These are phyloP conservation scores for Phaeotremella skinneri DNA, from an alignment of 768 basidiomycete species.

Conservation along the genomic window DNA sequence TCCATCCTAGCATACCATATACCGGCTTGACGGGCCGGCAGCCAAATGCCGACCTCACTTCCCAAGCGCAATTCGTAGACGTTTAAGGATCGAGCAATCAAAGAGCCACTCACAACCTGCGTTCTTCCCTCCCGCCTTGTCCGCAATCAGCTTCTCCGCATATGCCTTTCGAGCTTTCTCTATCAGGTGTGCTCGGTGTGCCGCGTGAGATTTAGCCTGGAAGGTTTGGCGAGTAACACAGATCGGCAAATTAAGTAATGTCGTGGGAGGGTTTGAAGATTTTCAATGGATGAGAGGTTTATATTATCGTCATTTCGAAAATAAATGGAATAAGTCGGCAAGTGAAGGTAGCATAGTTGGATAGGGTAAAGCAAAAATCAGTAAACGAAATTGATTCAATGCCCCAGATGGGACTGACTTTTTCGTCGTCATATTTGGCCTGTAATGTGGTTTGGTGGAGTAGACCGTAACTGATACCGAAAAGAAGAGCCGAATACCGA, in stretches of 20 bases:
- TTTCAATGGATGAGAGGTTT: conserved; percentile 10
- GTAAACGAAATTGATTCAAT: not conserved
- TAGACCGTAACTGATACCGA: conserved; percentile 87
- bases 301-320: not conserved
- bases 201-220: conserved; percentile 24
- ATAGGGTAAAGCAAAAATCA: conserved; percentile 1
- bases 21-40: too few species aligned
- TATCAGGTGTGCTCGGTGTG: conserved; percentile 69
- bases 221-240: conserved; percentile 13
- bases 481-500: conserved; percentile 84
- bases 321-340: not conserved
- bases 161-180: conserved; percentile 86
- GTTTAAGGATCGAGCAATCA: not conserved
- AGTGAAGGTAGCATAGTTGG: not conserved
- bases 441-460: conserved; percentile 88
- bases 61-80: not conserved
- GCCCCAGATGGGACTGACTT: conserved; percentile 57
- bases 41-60: not conserved
- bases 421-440: conserved; percentile 71
- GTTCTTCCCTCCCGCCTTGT: conserved; percentile 54
- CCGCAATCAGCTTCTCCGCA: conserved; percentile 58
- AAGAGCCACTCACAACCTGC: conserved; percentile 47
- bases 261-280: not conserved
- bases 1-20: too few species aligned
- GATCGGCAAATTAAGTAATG: conserved; percentile 27